A percentile compares a stretch with the other conserved stretches of the same genome.
Evolutionary conservation across 768 basidiomycete genomes (phyloP).

Genomic region (Pholiota conissans): DNA sequence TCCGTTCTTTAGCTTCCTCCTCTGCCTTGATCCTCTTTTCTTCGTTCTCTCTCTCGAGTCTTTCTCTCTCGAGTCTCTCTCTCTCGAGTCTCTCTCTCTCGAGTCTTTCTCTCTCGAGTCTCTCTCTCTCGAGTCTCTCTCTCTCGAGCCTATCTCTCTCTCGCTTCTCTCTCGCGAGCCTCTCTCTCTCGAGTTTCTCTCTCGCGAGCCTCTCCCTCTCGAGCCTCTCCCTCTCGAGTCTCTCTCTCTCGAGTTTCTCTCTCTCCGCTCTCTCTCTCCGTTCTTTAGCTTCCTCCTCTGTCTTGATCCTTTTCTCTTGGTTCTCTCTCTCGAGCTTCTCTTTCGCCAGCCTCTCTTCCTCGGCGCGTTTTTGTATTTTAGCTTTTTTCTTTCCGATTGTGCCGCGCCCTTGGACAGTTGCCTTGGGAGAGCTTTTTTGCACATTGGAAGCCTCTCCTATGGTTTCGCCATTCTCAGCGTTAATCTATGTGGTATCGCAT

Average conservation of each 20-base stretch:
- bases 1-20: background rate
- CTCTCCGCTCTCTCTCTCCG: background rate
- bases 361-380: background rate
- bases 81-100: background rate
- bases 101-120: conserved; percentile 1
- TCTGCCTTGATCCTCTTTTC: background rate
- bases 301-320: background rate
- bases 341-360: background rate
- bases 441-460: background rate
- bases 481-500: background rate
- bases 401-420: background rate
- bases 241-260: background rate
- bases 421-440: background rate
- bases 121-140: conserved; percentile 2
- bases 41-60: background rate
- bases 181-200: conserved; percentile 9
- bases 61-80: background rate
- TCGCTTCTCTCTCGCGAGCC: conserved; percentile 3
- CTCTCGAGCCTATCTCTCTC: background rate
- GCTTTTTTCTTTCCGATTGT: background rate
- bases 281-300: background rate
- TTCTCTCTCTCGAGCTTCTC: background rate
- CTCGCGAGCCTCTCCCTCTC: background rate
- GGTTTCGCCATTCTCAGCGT: background rate
- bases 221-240: background rate